Conservation (phyloP, 805 yeast species). For the Peterozyma xylosa region DNA sequence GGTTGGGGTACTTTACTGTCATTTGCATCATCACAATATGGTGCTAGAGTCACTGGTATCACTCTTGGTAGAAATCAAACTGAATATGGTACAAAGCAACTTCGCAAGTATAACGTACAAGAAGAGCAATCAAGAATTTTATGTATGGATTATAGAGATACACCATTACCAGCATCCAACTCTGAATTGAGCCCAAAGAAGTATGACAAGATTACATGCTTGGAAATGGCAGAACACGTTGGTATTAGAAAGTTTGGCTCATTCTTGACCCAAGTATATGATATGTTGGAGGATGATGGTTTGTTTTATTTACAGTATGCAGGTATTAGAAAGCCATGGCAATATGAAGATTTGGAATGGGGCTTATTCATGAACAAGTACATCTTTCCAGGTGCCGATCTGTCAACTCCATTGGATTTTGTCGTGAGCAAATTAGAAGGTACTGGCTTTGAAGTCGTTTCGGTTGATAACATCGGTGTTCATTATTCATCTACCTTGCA, state of each 20-base stretch:
- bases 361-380: conserved; percentile 95
- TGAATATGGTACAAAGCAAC: conserved; percentile 72
- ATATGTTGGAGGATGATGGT: conserved; percentile 89
- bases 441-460: conserved; percentile 79
- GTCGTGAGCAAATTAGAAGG: conserved; percentile 72
- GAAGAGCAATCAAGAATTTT: conserved; percentile 66
- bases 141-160: conserved; percentile 85
- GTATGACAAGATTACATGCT: conserved; percentile 82
- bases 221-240: conserved; percentile 96
- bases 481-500: conserved; percentile 87
- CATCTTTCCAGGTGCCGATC: conserved; percentile 96
- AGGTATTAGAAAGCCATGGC: conserved; percentile 89
- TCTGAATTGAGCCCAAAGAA: conserved; percentile 32
- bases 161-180: conserved; percentile 56
- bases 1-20: conserved; percentile 96
- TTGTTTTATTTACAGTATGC: conserved; percentile 82
- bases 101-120: conserved; percentile 61
- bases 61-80: conserved; percentile 90
- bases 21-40: conserved; percentile 73
- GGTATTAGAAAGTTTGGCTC: conserved; percentile 78
- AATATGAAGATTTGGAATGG: conserved; percentile 90
- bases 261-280: conserved; percentile 74
- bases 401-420: conserved; percentile 87
- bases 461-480: conserved; percentile 84
- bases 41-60: conserved; percentile 83